These are phyloP conservation scores for Talaromyces proteolyticus DNA, from an alignment of 495 filamentous ascomycete species.

Conservation along the genomic window DNA sequence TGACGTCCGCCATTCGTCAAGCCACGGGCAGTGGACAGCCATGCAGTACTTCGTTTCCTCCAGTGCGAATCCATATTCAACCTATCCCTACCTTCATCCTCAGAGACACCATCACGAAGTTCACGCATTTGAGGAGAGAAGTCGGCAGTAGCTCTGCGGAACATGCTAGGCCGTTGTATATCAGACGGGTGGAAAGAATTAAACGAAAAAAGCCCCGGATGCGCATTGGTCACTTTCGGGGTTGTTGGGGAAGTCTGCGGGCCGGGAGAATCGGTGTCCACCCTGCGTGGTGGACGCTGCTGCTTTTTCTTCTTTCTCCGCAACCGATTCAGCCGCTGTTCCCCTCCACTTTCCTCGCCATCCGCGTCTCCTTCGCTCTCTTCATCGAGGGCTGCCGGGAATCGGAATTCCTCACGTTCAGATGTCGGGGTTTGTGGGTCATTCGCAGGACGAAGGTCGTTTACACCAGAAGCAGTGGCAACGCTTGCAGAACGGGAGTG, in stretches of 20 bases:
- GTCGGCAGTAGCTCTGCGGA: constrained; percentile 65
- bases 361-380: constrained; percentile 68
- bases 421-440: constrained; percentile 31
- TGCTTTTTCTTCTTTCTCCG: constrained; percentile 48
- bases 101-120: constrained; percentile 69
- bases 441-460: constrained; percentile 19
- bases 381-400: constrained; percentile 57
- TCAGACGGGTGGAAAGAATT: constrained; percentile 44
- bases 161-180: constrained; percentile 43
- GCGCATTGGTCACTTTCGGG: constrained; percentile 37
- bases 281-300: constrained; percentile 46
- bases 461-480: constrained; percentile 19
- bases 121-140: constrained; percentile 57
- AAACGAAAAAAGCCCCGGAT: constrained; percentile 37
- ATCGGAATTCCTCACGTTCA: constrained; percentile 47
- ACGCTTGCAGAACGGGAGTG: constrained; percentile 40
- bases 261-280: constrained; percentile 40
- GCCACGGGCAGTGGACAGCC: constrained; percentile 50
- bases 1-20: constrained; percentile 46
- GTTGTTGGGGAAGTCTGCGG: constrained; percentile 55
- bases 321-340: constrained; percentile 28
- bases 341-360: constrained; percentile 60
- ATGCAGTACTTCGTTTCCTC: constrained; percentile 47
- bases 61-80: constrained; percentile 53
- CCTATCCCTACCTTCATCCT: constrained; percentile 81